Conservation (phyloP, 176 grass and related monocot genomes). For the Puccinellia tenuiflora region DNA sequence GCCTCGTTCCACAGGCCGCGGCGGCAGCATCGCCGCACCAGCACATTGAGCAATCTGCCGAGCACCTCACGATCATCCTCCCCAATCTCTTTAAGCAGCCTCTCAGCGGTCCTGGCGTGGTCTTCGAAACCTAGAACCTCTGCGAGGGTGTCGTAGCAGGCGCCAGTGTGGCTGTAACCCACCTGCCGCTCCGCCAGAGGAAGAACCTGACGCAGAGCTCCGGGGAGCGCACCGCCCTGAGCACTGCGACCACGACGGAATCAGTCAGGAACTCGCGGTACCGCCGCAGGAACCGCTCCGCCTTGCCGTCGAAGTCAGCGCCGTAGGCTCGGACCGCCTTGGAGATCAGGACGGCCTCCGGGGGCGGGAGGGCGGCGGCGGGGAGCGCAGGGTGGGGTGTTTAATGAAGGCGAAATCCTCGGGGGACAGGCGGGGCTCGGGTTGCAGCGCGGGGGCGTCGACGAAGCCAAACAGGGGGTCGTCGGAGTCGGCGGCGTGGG, state of each 20-base stretch:
- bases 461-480: slow-evolving; percentile 22
- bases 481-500: slow-evolving; percentile 16
- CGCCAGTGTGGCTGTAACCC: slow-evolving; percentile 64
- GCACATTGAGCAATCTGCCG: slow-evolving; percentile 85
- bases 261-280: slow-evolving; percentile 60
- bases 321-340: slow-evolving; percentile 60
- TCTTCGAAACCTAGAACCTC: slow-evolving; percentile 60
- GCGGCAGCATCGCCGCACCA: slow-evolving; percentile 65
- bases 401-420: slow-evolving; percentile 70
- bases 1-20: slow-evolving; percentile 54
- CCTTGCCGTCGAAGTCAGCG: slow-evolving; percentile 39
- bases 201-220: slow-evolving; percentile 86
- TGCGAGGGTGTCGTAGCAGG: slow-evolving; percentile 57
- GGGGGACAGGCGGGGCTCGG: slow-evolving; percentile 11
- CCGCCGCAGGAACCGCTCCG: slow-evolving; percentile 54
- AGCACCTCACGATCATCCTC: slow-evolving; percentile 73
- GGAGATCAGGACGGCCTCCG: slow-evolving; percentile 63
- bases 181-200: slow-evolving; percentile 84
- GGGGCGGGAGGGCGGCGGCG: slow-evolving; percentile 25
- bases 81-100: slow-evolving; percentile 76
- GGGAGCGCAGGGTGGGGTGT: slow-evolving; percentile 17
- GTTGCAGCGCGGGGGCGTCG: not conserved
- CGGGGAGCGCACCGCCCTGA: slow-evolving; percentile 40
- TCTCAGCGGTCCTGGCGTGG: slow-evolving; percentile 36
- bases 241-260: slow-evolving; percentile 57